Evolutionary conservation across 352 stramenopile species (phyloP).

Genomic region (Pythium myriotylum): DNA sequence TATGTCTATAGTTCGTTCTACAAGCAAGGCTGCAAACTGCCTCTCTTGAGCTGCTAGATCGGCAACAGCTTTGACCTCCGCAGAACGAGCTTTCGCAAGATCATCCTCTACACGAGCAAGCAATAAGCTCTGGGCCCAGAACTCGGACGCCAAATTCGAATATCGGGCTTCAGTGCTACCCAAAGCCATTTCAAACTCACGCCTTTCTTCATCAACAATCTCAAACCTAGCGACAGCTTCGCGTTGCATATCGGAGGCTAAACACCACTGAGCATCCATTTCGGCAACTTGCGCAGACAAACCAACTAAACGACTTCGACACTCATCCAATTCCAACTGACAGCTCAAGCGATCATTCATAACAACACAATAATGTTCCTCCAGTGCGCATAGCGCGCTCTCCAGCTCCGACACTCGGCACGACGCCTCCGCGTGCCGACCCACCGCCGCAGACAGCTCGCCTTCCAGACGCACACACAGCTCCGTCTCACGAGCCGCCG

Average conservation of each 20-base stretch:
- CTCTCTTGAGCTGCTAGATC: conserved; percentile 7
- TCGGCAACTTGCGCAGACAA: conserved; percentile 2
- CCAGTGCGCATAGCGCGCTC: neutral
- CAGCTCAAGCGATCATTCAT: neutral
- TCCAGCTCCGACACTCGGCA: conserved; percentile 7
- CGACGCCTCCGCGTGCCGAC: neutral
- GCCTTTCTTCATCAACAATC: conserved; percentile 23
- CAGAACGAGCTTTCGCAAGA: neutral
- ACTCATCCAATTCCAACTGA: neutral
- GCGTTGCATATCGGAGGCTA: conserved; percentile 15
- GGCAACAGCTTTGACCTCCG: conserved; percentile 6
- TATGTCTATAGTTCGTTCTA: conserved; percentile 17
- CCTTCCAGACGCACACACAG: conserved; percentile 3
- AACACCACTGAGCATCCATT: conserved; percentile 14
- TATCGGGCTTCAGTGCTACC: conserved; percentile 20
- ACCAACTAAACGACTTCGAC: neutral
- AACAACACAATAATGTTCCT: neutral
- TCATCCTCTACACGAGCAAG: conserved; percentile 23
- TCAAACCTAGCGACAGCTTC: conserved; percentile 21
- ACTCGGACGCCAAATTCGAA: conserved; percentile 14
- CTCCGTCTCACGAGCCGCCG: neutral
- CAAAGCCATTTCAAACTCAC: conserved; percentile 5
- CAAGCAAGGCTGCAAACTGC: conserved; percentile 22
- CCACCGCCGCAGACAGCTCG: neutral
- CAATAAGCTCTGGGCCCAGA: conserved; percentile 19